These are phyloP conservation scores for Penicillium maclennaniae DNA, from an alignment of 495 filamentous ascomycete genomes.

Conservation along the genomic window DNA sequence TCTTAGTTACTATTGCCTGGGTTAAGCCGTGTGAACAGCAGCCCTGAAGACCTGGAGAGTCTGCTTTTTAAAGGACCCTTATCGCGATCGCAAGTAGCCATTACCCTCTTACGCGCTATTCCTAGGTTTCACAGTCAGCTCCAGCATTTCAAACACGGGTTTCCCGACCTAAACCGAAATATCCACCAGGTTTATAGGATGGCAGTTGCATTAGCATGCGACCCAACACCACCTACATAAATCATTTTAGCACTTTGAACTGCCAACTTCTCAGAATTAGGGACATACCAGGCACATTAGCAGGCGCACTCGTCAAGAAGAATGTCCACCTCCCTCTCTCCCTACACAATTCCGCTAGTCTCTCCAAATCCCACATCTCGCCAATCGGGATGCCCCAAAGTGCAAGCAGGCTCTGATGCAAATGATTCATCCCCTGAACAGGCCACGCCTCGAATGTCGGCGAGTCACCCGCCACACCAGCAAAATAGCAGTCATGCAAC, in stretches of 20 bases:
- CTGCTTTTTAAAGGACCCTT: no score
- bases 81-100: no score
- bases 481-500: slow-evolving; percentile 65
- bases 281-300: slow-evolving; percentile 49
- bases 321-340: slow-evolving; percentile 60
- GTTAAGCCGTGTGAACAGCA: no score
- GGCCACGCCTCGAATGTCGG: slow-evolving; percentile 64
- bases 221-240: slow-evolving; percentile 18
- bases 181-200: slow-evolving; percentile 37
- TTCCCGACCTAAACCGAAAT: no score
- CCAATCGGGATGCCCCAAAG: slow-evolving; percentile 61
- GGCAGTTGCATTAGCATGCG: slow-evolving; percentile 37
- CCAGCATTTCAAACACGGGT: no score
- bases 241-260: slow-evolving; percentile 1
- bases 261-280: neutral
- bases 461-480: slow-evolving; percentile 57
- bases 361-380: slow-evolving; percentile 59
- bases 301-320: slow-evolving; percentile 59
- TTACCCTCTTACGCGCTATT: no score
- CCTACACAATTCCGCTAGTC: slow-evolving; percentile 42
- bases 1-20: no score
- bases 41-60: no score
- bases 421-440: slow-evolving; percentile 37
- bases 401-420: slow-evolving; percentile 62
- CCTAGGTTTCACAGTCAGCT: no score